Evolutionary conservation across 2,329 filamentous ascomycete genomes (phyloP).

Genomic region (Beauveria caledonica): DNA sequence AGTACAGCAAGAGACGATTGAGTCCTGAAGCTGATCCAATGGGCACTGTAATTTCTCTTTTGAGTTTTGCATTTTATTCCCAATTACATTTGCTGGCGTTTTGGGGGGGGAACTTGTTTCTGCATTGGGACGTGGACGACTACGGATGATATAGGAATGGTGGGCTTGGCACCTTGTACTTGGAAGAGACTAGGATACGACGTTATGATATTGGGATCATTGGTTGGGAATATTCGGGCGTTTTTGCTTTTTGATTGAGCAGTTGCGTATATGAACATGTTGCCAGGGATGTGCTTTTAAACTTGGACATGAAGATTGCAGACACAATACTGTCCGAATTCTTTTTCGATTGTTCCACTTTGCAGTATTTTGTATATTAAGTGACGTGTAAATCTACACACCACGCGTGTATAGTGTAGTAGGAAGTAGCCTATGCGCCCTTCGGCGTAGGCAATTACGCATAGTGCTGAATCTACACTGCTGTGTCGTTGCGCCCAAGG

Average conservation of each 20-base stretch:
- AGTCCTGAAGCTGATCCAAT: background rate
- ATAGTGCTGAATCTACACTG: no score
- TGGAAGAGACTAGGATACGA: background rate
- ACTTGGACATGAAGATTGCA: background rate
- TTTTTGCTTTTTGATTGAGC: background rate
- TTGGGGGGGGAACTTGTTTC: background rate
- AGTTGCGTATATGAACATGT: background rate
- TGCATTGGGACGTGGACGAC: background rate
- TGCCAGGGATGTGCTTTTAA: background rate
- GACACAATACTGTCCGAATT: background rate
- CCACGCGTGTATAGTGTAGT: background rate
- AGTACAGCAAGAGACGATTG: constrained; percentile 37
- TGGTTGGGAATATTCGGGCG: background rate
- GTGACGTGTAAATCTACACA: background rate
- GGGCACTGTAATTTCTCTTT: background rate
- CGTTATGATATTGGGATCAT: constrained; percentile 1
- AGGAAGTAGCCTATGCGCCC: no score
- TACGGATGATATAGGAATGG: background rate
- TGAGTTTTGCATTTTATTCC: background rate
- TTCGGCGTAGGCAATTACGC: no score
- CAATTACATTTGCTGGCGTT: background rate
- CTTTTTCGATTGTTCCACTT: background rate
- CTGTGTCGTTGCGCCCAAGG: no score
- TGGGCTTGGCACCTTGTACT: background rate
- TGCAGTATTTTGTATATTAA: background rate